Conservation (phyloP, 2,329 filamentous ascomycete genomes). For the Cercospora sp. region DNA sequence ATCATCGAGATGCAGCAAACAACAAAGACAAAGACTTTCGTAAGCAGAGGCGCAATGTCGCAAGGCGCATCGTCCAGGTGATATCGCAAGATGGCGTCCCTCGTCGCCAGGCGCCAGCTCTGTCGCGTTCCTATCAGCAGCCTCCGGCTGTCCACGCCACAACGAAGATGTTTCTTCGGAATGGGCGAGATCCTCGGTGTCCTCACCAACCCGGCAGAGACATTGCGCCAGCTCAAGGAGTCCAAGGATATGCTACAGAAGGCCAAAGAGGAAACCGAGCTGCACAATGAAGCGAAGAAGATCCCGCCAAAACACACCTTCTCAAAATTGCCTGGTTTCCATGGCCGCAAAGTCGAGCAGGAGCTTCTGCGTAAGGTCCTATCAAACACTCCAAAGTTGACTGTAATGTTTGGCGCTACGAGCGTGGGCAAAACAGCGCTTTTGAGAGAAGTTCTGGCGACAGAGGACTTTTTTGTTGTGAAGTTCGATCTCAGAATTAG, state of each 20-base stretch:
- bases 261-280: constrained; percentile 22
- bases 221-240: constrained; percentile 22
- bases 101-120: constrained; percentile 7
- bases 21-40: neutral
- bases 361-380: constrained; percentile 18
- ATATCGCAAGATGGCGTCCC: neutral
- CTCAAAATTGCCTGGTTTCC: constrained; percentile 22
- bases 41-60: neutral
- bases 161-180: constrained; percentile 20
- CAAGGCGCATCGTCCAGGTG: neutral
- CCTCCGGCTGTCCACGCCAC: neutral
- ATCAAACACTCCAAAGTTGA: constrained; percentile 24
- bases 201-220: constrained; percentile 23
- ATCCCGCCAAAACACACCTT: constrained; percentile 26
- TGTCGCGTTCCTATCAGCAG: neutral
- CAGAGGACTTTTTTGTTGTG: constrained; percentile 26
- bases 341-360: constrained; percentile 22
- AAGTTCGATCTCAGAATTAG: constrained; percentile 26
- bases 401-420: constrained; percentile 25
- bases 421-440: constrained; percentile 26
- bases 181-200: constrained; percentile 23
- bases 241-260: constrained; percentile 24
- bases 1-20: neutral
- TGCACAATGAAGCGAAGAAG: constrained; percentile 21
- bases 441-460: constrained; percentile 23